phyloP scores from a whole-genome alignment of 1,139 yeast genomes.

The Scheffersomyces insectosa region DNA sequence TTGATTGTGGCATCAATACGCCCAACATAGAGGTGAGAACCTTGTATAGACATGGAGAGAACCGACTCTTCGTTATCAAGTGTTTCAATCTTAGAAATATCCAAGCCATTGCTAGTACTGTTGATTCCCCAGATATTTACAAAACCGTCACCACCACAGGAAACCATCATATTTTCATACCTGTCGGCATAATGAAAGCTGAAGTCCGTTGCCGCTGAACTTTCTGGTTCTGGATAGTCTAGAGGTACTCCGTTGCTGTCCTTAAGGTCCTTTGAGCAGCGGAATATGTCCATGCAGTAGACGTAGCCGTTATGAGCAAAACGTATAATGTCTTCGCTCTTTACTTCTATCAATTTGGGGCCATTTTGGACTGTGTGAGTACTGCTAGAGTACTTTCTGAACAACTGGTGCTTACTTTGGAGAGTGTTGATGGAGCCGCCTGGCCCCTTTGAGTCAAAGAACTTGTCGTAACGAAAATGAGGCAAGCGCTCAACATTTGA shows the following conservation, averaged over 20 bases:
- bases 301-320: constrained; percentile 94
- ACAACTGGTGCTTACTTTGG: constrained; percentile 32
- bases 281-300: constrained; percentile 59
- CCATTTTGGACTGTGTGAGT: constrained; percentile 7
- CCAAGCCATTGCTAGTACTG: constrained; percentile 9
- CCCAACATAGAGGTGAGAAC: constrained; percentile 77
- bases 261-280: constrained; percentile 3
- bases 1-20: constrained; percentile 69
- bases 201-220: constrained; percentile 19
- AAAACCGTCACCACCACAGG: constrained; percentile 90
- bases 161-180: constrained; percentile 25
- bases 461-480: constrained; percentile 76
- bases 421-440: constrained; percentile 56
- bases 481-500: constrained; percentile 56
- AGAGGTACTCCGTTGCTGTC: constrained; percentile 1
- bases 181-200: constrained; percentile 17
- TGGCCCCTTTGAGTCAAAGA: constrained; percentile 89
- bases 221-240: constrained; percentile 1
- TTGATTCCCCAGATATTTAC: constrained; percentile 69
- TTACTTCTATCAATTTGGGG: constrained; percentile 61
- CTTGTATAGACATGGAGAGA: constrained; percentile 62
- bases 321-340: constrained; percentile 60
- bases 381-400: constrained; percentile 18
- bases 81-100: constrained; percentile 29
- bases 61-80: constrained; percentile 71